Percentiles rank a stretch among this genome's conserved stretches.
phyloP scores from a whole-genome alignment of 257 asterid genomes.

The Fraxinus excelsior region DNA sequence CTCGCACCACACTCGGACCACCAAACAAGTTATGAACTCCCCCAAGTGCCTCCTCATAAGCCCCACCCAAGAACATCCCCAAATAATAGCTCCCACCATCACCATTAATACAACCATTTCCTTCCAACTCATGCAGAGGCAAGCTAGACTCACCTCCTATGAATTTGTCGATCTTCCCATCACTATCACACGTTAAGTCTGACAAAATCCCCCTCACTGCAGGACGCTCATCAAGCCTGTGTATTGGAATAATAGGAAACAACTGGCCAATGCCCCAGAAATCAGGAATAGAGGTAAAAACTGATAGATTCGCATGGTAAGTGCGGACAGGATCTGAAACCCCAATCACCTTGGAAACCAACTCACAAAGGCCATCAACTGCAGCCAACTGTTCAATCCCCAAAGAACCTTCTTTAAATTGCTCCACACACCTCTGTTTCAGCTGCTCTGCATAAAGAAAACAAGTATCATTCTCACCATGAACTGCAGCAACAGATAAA shows the following conservation, averaged over 20 bases:
- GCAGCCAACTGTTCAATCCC: constrained; percentile 68
- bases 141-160: constrained; percentile 65
- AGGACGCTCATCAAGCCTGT: constrained; percentile 54
- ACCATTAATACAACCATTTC: constrained; percentile 22
- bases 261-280: constrained; percentile 64
- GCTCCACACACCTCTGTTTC: constrained; percentile 67
- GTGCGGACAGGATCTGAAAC: constrained; percentile 41
- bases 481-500: constrained; percentile 41
- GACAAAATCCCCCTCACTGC: constrained; percentile 47
- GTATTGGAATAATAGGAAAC: constrained; percentile 61
- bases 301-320: constrained; percentile 54
- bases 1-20: constrained; percentile 61
- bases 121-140: constrained; percentile 49
- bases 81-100: constrained; percentile 43
- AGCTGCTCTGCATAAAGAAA: constrained; percentile 54
- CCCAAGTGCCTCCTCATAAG: constrained; percentile 75
- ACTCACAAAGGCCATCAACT: constrained; percentile 56
- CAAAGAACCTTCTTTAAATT: constrained; percentile 63
- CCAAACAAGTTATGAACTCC: constrained; percentile 78
- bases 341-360: constrained; percentile 44
- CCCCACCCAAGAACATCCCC: constrained; percentile 79
- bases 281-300: constrained; percentile 67
- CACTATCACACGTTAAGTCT: constrained; percentile 65
- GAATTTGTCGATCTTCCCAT: constrained; percentile 56
- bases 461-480: constrained; percentile 48